Percentiles rank a stretch among this genome's conserved stretches.
phyloP scores from a whole-genome alignment of 2,329 filamentous ascomycete species.

The Trichoderma pleuroti region DNA sequence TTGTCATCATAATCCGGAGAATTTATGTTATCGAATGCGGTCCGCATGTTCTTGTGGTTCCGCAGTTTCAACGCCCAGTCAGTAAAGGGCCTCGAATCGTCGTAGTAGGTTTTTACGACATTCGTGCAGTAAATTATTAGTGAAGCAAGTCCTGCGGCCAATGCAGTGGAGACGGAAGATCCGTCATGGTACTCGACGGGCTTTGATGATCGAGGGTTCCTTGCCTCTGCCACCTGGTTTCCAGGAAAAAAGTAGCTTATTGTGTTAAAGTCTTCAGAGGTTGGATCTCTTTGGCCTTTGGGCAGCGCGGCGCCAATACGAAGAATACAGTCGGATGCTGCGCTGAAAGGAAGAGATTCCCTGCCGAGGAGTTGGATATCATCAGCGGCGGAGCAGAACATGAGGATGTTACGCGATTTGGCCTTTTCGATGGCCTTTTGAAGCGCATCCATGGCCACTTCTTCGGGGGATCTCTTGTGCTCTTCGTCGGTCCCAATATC shows the following conservation, averaged over 20 bases:
- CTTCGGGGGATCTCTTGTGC: neutral
- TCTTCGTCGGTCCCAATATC: neutral
- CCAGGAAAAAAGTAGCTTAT: neutral
- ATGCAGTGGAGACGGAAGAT: neutral
- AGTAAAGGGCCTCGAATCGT: neutral
- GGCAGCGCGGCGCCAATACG: neutral
- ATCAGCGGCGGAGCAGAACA: neutral
- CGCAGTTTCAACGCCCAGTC: neutral
- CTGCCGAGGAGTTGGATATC: neutral
- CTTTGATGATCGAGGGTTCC: neutral
- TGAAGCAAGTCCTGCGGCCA: neutral
- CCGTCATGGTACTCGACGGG: neutral
- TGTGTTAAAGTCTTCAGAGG: neutral
- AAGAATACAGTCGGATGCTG: neutral
- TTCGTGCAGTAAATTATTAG: neutral
- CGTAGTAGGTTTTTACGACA: neutral
- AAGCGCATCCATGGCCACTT: neutral
- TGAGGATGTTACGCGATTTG: neutral
- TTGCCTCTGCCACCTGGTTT: neutral
- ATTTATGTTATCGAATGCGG: neutral
- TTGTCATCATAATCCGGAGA: neutral
- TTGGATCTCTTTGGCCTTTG: neutral
- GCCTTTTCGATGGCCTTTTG: neutral
- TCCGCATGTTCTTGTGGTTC: neutral
- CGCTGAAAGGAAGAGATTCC: neutral